Percentiles rank a stretch among this genome's conserved stretches.
These are phyloP conservation scores for Penicillium salamii DNA, from an alignment of 495 filamentous ascomycete genomes.

Conservation along the genomic window DNA sequence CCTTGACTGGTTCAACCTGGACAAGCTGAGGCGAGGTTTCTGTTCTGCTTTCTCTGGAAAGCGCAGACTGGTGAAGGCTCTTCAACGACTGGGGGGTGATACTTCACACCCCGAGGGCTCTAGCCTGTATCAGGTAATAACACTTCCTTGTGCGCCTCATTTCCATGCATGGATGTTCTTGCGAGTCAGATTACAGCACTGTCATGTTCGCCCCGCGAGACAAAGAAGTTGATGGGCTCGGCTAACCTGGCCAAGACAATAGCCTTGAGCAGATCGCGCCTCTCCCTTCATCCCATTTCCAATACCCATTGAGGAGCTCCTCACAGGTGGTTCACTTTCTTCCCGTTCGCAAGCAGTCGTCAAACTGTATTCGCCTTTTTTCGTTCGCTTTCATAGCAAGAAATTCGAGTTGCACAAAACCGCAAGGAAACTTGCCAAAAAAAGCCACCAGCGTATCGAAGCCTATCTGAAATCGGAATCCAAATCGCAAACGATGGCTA, in stretches of 20 bases:
- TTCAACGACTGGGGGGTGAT: conserved; percentile 28
- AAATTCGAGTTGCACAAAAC: conserved; percentile 45
- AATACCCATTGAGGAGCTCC: conserved; percentile 3
- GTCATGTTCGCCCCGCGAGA: conserved; percentile 6
- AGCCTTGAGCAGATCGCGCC: conserved; percentile 4
- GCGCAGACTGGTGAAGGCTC: conserved; percentile 28
- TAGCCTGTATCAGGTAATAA: conserved; percentile 38
- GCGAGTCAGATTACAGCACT: not conserved
- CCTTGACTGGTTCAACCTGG: conserved; percentile 51
- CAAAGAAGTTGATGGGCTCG: not conserved
- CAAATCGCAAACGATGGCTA: conserved; percentile 25
- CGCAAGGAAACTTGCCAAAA: conserved; percentile 40
- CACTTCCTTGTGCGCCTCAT: conserved; percentile 3
- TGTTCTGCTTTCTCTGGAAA: conserved; percentile 20
- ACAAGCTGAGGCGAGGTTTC: conserved; percentile 34
- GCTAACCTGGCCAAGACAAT: conserved; percentile 8
- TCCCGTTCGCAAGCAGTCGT: conserved; percentile 35
- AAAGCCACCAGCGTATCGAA: conserved; percentile 25
- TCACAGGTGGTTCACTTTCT: conserved; percentile 1
- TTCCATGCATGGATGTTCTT: conserved; percentile 12
- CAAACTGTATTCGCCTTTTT: conserved; percentile 67
- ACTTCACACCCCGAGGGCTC: conserved; percentile 10
- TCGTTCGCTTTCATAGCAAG: conserved; percentile 49
- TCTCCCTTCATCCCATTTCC: not conserved
- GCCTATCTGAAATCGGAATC: not conserved